These are phyloP conservation scores for Hymenoscyphus occultus DNA, from an alignment of 2,329 filamentous ascomycete genomes.

Conservation along the genomic window DNA sequence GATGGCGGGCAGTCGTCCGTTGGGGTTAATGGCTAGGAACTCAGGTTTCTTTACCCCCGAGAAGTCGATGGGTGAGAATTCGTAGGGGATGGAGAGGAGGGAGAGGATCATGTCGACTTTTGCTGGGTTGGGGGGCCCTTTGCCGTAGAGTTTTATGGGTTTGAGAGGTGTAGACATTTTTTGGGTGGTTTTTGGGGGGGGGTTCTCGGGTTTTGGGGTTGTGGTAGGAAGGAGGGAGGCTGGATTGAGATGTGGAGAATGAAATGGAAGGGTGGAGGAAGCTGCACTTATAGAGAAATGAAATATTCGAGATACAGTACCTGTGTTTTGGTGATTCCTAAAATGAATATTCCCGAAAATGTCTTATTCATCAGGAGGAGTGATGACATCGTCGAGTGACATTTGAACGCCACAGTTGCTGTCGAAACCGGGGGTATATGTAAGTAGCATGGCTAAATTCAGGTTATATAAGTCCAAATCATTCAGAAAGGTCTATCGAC, in stretches of 20 bases:
- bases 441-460: too few relatives aligned
- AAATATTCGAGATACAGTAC: background rate
- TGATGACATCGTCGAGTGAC: too few relatives aligned
- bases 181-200: background rate
- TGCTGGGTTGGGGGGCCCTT: slow-evolving; percentile 5
- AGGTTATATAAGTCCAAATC: too few relatives aligned
- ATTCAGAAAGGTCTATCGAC: too few relatives aligned
- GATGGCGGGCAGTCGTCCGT: slow-evolving; percentile 8
- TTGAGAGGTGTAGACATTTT: slow-evolving; percentile 4
- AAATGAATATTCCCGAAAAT: background rate
- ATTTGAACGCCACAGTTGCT: too few relatives aligned
- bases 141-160: slow-evolving; percentile 10
- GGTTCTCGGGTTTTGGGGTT: background rate
- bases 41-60: slow-evolving; percentile 6
- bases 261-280: background rate
- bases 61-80: background rate
- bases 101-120: slow-evolving; percentile 11
- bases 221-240: background rate
- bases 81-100: slow-evolving; percentile 6
- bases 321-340: background rate
- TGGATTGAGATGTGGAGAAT: background rate
- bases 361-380: background rate
- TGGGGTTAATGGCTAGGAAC: slow-evolving; percentile 9
- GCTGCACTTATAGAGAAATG: background rate
- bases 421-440: too few relatives aligned